These are phyloP conservation scores for Aureobasidium sp. DNA, from an alignment of 2,329 filamentous ascomycete species.

Conservation along the genomic window DNA sequence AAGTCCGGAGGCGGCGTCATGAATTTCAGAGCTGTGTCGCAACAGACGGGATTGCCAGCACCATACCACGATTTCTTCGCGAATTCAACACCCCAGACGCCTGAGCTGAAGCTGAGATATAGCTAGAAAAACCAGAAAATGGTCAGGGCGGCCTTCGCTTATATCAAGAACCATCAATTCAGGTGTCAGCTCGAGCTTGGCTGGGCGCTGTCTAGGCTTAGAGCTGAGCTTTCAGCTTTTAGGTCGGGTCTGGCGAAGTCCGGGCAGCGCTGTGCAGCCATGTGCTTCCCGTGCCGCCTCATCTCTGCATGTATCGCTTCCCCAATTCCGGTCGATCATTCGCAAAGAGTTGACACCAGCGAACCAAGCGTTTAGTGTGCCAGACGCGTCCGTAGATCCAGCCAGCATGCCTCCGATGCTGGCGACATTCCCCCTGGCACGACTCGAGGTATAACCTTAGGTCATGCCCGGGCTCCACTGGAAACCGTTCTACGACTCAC, in stretches of 20 bases:
- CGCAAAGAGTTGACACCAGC: conserved; percentile 1
- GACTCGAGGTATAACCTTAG: conserved; percentile 2
- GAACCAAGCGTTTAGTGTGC: background rate
- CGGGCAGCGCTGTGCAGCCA: background rate
- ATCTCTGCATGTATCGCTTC: background rate
- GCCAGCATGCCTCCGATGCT: background rate
- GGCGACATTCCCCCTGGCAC: background rate
- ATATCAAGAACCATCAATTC: background rate
- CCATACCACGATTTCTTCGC: background rate
- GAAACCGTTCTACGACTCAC: background rate
- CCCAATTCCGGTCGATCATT: conserved; percentile 2
- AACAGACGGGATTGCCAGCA: background rate
- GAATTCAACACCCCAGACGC: background rate
- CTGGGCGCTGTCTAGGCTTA: background rate
- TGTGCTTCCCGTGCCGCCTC: background rate
- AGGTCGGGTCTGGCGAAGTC: background rate
- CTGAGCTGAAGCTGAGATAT: background rate
- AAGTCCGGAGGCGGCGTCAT: conserved; percentile 6
- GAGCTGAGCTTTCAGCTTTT: background rate
- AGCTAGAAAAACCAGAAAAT: background rate
- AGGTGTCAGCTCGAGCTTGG: background rate
- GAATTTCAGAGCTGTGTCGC: background rate
- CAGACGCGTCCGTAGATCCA: background rate
- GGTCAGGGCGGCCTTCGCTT: background rate
- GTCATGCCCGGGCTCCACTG: background rate